phyloP scores from a whole-genome alignment of 495 filamentous ascomycete species.

The Podospora pseudoanserina region DNA sequence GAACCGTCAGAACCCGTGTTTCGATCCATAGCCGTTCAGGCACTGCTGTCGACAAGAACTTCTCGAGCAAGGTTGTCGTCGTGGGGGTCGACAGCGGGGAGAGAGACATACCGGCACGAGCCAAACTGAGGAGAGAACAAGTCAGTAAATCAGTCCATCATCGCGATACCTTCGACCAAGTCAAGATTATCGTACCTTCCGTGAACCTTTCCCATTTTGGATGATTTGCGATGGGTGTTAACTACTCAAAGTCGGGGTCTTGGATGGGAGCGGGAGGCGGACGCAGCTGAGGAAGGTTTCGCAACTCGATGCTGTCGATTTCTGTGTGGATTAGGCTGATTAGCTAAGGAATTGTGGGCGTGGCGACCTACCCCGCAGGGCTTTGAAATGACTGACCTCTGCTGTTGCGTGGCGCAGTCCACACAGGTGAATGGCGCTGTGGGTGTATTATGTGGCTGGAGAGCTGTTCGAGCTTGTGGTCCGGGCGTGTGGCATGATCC shows the following conservation, averaged over 20 bases:
- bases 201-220: constrained; percentile 41
- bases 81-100: not conserved
- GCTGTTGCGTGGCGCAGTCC: not conserved
- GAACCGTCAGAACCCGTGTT: constrained; percentile 13
- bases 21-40: not conserved
- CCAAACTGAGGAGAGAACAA: constrained; percentile 26
- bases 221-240: constrained; percentile 25
- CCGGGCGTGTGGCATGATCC: not conserved
- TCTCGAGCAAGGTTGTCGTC: constrained; percentile 2
- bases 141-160: constrained; percentile 17
- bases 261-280: constrained; percentile 16
- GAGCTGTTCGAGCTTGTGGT: not conserved
- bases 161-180: not conserved
- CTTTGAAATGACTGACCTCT: constrained; percentile 2
- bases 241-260: constrained; percentile 11
- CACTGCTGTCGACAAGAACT: constrained; percentile 3
- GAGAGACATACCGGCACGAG: constrained; percentile 35
- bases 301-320: constrained; percentile 18
- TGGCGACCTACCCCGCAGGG: not conserved
- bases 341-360: constrained; percentile 31
- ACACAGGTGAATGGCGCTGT: not conserved
- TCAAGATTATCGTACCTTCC: constrained; percentile 28
- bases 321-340: constrained; percentile 24
- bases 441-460: not conserved
- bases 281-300: constrained; percentile 9